Base-by-base conservation (phyloP, 2,329 filamentous ascomycete species). In the Sporothrix brasiliensis region DNA sequence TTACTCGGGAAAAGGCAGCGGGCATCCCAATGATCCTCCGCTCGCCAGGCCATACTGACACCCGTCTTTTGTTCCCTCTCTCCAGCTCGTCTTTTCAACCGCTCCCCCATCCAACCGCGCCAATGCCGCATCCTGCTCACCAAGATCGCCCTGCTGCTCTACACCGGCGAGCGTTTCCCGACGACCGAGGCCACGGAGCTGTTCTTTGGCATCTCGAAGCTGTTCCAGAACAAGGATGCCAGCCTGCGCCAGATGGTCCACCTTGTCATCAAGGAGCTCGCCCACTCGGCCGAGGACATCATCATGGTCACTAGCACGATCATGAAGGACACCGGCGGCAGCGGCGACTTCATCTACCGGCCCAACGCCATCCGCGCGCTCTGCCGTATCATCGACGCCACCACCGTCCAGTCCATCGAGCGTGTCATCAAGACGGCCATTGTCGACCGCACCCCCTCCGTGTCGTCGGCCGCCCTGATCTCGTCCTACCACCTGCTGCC, bases 231-330 rank as follows among this genome's bases (percentile, higher is more conserved):
- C 83, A 98, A 97, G 83, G 95, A 99, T 90, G 92, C 94, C 77
- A 94, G 93, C 77, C 86, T 99, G 79, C 93, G 95, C 78, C 95
- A 99, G 85, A 97, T 98, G 94, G 94, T 99, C 67, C 97, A 98
- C 83, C 87, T 98, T 75, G 90, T 97, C 79, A 92, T 98, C 84
- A 99, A 98, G 88, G 95, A 99, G 87, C 86, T 99, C 77, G 93
- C 94, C 75, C 89, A 90, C 80, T 97, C 93, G 30, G 95, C 95
- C 71, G 93, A 98, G 84, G 95, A 99, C 86, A 96, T 97, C 74
- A 99, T 99, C 80, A 98, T 99, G 95, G 95, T 97, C 73, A 99
- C 95, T 21, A 97, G 93, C 82, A 97, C 94, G 76, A 97, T 99
- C 76, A 99, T 98, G 95, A 99, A 99, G 85, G 95, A 99, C 80